Evolutionary conservation across 441 rosid species (phyloP), one percentile per base, ranked within the genome.

Genomic region (Corymbia calophylla): DNA sequence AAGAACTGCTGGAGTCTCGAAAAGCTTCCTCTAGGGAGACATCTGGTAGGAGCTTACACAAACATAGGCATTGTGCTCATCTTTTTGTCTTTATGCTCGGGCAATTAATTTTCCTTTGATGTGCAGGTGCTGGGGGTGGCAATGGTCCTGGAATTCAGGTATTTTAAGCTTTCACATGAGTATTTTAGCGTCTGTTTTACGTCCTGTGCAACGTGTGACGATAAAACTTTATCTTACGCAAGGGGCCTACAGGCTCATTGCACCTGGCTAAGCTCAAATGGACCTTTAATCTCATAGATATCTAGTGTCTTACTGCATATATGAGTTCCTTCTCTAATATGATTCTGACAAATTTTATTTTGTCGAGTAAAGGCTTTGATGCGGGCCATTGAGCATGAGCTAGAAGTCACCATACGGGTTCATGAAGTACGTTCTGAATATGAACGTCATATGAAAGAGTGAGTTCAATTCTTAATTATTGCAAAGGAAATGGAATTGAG

Each of bases 391-490:
- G 99, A 97, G 93, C 99, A 98, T 92, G 99, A 98, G 89, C 97
- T 97, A 89, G 99, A 98, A 95, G 97, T 98, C 90, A 97, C 95
- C 73, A 94, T 98, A 18, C 95, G 97, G 88, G 97, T 98, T 47
- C 97, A 97, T 89, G 99, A 97, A 96, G 99, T 97, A 64, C 99
- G 99, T 49, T 90, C 97, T 86, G 98, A 95, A 88, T 96, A 98
- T 90, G 99, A 95, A 91, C 96, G 97, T 89, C 99, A 97, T 93
- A 94, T 95, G 94, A 97, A 98, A 94, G 99, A 95, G 99, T 98
- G 93, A 94, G 99, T 94, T 88, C 89, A 58, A 53, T 77, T 77
- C 51, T 77, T 44, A 39, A 27, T 77, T 77, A 44, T 44, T n/a
- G 39, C 10, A 15, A 23, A 77, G 84, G 51, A 77, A 29, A 77